A percentile compares a stretch with the other conserved stretches of the same genome.
These are phyloP conservation scores for Eucalyptus cladocalyx DNA, from an alignment of 345 rosid genomes.

Conservation along the genomic window DNA sequence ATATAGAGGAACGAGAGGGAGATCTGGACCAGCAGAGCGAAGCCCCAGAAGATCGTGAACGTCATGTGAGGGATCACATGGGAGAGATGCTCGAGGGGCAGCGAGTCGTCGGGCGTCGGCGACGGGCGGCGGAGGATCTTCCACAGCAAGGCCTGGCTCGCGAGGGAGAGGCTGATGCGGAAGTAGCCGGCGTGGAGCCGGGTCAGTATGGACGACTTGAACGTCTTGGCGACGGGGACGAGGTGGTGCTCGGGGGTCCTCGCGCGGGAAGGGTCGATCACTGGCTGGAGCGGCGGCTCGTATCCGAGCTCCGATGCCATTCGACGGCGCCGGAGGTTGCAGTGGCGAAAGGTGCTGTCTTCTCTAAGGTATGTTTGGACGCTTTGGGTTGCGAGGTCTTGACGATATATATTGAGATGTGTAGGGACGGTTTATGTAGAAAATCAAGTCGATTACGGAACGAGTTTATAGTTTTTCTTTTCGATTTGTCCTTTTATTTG, in stretches of 20 bases:
- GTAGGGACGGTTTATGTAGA: not conserved
- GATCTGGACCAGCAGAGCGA: slow-evolving; percentile 10
- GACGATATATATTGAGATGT: not conserved
- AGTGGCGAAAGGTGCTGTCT: not conserved
- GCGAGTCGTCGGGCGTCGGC: not conserved
- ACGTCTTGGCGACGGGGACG: not conserved
- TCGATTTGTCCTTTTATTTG: not conserved
- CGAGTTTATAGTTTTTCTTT: not conserved
- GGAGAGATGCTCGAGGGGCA: not conserved
- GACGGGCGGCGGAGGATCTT: slow-evolving; percentile 5
- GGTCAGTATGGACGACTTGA: slow-evolving; percentile 3
- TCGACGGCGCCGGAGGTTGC: not conserved
- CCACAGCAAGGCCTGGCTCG: slow-evolving; percentile 30
- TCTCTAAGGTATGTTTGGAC: not conserved
- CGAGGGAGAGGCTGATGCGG: slow-evolving; percentile 22
- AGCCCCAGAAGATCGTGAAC: slow-evolving; percentile 16
- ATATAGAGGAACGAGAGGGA: slow-evolving; percentile 16
- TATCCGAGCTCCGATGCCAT: not conserved
- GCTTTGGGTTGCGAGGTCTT: not conserved
- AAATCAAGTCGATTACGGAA: not conserved
- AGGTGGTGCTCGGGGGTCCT: not conserved
- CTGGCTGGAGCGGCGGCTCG: not conserved
- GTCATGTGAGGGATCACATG: not conserved
- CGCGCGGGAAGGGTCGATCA: not conserved
- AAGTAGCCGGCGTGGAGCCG: slow-evolving; percentile 32